Percentiles rank a stretch among this genome's conserved stretches.
phyloP scores from a whole-genome alignment of 2,329 filamentous ascomycete genomes.

The Pestalotiopsis sp. region DNA sequence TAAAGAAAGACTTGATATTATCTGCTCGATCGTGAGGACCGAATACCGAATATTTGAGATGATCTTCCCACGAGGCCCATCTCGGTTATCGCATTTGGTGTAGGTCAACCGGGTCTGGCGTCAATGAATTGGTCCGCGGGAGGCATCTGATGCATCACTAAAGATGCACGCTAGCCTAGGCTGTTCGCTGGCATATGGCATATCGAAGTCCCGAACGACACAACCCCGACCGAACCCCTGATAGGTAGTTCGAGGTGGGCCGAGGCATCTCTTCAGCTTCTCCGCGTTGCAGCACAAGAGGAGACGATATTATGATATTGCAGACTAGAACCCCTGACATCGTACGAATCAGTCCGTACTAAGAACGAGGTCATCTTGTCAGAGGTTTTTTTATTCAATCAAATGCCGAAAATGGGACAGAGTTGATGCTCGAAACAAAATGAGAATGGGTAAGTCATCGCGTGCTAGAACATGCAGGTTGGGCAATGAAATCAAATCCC shows the following conservation, averaged over 20 bases:
- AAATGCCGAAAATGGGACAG: background rate
- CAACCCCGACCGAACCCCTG: background rate
- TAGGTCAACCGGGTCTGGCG: background rate
- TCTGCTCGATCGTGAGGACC: too few relatives aligned
- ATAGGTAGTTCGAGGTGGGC: background rate
- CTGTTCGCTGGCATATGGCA: background rate
- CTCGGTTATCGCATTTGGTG: background rate
- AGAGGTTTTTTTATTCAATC: background rate
- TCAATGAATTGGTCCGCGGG: background rate
- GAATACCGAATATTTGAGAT: too few relatives aligned
- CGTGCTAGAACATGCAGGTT: background rate
- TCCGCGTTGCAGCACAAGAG: background rate
- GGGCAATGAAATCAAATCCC: background rate
- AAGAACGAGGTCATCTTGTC: background rate
- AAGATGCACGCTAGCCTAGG: conserved; percentile 14
- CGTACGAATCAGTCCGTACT: background rate
- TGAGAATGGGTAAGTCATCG: background rate
- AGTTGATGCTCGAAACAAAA: background rate
- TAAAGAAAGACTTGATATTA: too few relatives aligned
- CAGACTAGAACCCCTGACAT: background rate
- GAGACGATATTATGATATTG: background rate
- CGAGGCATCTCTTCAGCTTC: background rate
- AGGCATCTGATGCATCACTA: background rate
- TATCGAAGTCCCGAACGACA: background rate
- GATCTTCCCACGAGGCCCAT: too few relatives aligned